phyloP scores from a whole-genome alignment of 1,139 yeast genomes.

The Nakaseomyces kungkrabaensis region DNA sequence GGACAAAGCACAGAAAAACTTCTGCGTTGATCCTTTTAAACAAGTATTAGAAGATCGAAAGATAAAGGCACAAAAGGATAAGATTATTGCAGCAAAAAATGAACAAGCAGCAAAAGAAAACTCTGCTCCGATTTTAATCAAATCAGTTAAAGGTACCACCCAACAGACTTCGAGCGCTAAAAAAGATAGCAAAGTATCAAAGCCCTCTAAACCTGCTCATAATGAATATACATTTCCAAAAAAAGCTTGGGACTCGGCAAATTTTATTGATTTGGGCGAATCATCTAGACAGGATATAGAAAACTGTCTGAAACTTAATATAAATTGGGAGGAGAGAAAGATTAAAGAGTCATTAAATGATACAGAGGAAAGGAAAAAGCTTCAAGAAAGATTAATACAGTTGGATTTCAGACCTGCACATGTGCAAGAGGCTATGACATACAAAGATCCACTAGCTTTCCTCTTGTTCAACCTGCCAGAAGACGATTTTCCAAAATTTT shows the following conservation, averaged over 20 bases:
- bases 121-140: constrained; percentile 29
- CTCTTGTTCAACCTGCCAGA: constrained; percentile 82
- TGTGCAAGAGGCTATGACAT: constrained; percentile 58
- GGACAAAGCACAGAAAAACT: constrained; percentile 37
- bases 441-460: constrained; percentile 70
- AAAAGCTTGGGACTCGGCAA: constrained; percentile 58
- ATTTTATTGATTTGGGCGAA: constrained; percentile 35
- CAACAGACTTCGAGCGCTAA: not conserved
- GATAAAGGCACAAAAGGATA: constrained; percentile 33
- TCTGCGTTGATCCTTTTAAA: constrained; percentile 63
- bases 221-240: constrained; percentile 38
- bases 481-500: constrained; percentile 67
- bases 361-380: constrained; percentile 11
- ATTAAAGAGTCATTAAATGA: constrained; percentile 9
- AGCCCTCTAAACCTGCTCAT: not conserved
- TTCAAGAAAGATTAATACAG: constrained; percentile 20
- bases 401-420: constrained; percentile 68
- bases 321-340: constrained; percentile 40
- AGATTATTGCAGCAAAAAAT: constrained; percentile 35
- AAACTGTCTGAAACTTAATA: constrained; percentile 41
- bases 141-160: constrained; percentile 7
- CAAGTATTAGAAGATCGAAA: constrained; percentile 49
- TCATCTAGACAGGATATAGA: constrained; percentile 44
- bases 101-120: constrained; percentile 30
- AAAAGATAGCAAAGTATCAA: not conserved